phyloP scores from a whole-genome alignment of 2,329 filamentous ascomycete genomes.

The Paecilomyces sp. region DNA sequence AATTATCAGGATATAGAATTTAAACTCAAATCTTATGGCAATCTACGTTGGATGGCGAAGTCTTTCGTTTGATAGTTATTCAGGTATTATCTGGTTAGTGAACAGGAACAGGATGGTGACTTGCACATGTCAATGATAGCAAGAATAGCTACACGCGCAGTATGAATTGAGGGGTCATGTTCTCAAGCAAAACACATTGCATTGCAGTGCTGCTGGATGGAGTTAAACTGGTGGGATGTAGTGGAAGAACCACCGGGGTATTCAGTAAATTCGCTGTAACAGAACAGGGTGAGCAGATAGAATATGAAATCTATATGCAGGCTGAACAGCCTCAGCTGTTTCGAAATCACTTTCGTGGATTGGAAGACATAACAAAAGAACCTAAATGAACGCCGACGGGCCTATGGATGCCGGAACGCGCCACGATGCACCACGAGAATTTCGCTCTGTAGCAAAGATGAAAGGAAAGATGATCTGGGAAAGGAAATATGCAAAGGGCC shows the following conservation, averaged over 20 bases:
- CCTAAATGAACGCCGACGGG: background rate
- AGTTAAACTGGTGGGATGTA: constrained; percentile 1
- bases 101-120: background rate
- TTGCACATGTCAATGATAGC: background rate
- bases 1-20: background rate
- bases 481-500: background rate
- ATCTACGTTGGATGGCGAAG: background rate
- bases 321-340: background rate
- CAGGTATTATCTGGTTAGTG: background rate
- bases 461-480: background rate
- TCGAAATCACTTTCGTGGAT: background rate
- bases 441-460: background rate
- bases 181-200: background rate
- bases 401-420: background rate
- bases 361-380: background rate
- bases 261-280: constrained; percentile 3
- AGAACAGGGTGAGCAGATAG: background rate
- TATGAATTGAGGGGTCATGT: background rate
- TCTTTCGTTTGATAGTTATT: background rate
- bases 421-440: background rate
- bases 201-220: background rate
- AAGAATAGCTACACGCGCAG: background rate
- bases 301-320: background rate
- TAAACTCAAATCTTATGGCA: background rate
- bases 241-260: constrained; percentile 6